Percentiles rank a stretch among this genome's conserved stretches.
Conservation (phyloP, 2,329 filamentous ascomycete genomes). For the Alternaria alternata region DNA sequence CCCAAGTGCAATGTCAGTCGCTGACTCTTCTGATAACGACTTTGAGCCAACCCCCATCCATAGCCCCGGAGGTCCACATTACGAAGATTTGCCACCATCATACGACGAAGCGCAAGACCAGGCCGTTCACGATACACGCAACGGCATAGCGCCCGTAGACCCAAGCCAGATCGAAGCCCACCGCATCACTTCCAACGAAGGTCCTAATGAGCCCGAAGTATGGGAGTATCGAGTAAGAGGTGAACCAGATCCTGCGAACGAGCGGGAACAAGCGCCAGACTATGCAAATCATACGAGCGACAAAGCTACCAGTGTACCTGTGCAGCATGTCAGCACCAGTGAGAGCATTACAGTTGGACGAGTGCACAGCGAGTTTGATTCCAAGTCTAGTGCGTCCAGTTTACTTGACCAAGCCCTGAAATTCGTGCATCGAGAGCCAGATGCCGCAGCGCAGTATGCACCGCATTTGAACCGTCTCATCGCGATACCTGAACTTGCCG, state of each 20-base stretch:
- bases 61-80: constrained; percentile 44
- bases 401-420: constrained; percentile 35
- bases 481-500: constrained; percentile 35
- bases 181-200: constrained; percentile 33
- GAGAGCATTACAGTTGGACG: constrained; percentile 36
- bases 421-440: constrained; percentile 38
- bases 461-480: constrained; percentile 33
- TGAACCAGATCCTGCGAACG: constrained; percentile 24
- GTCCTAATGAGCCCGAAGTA: constrained; percentile 31
- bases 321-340: constrained; percentile 33
- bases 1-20: constrained; percentile 39
- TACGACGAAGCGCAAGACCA: constrained; percentile 48
- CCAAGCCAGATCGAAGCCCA: constrained; percentile 40
- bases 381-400: not conserved
- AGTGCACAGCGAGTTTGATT: constrained; percentile 3
- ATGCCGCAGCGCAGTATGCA: constrained; percentile 34
- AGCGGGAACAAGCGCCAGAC: constrained; percentile 31
- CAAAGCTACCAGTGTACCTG: constrained; percentile 31
- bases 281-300: constrained; percentile 29
- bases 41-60: constrained; percentile 42
- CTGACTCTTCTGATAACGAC: constrained; percentile 45
- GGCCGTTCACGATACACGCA: constrained; percentile 38
- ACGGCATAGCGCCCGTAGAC: constrained; percentile 35
- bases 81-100: constrained; percentile 49
- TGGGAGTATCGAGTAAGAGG: constrained; percentile 37